Conservation (phyloP, 1,139 yeast species). For the Wickerhamomyces sp. region DNA sequence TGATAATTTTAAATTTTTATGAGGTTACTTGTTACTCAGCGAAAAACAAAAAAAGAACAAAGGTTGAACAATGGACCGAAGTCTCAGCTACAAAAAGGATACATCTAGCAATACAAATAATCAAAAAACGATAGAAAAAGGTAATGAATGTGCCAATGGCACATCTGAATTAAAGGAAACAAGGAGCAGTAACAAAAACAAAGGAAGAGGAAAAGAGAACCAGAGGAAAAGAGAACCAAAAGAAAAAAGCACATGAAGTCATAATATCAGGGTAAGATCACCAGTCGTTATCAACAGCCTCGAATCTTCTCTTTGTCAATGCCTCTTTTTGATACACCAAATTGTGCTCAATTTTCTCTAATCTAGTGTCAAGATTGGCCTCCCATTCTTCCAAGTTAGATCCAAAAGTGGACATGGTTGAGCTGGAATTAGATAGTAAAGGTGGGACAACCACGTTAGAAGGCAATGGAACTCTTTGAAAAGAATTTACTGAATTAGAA, state of each 20-base stretch:
- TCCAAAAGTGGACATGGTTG: constrained; percentile 24
- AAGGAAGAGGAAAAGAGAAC: no score
- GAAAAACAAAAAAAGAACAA: no score
- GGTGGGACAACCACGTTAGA: constrained; percentile 29
- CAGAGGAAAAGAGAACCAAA: not conserved
- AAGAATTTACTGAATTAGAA: no score
- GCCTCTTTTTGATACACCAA: constrained; percentile 30
- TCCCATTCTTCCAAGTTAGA: constrained; percentile 51
- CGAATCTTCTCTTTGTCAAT: constrained; percentile 37
- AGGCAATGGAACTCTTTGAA: constrained; percentile 53
- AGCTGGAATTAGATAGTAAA: constrained; percentile 17
- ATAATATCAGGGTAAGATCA: constrained; percentile 4
- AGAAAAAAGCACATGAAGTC: not conserved
- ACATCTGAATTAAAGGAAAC: no score
- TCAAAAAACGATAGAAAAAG: no score
- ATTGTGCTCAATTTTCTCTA: constrained; percentile 29
- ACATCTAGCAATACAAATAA: no score
- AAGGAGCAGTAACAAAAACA: no score
- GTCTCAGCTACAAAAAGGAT: no score
- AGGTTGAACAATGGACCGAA: no score
- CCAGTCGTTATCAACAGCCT: constrained; percentile 32
- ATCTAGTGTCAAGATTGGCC: constrained; percentile 35
- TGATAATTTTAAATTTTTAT: no score
- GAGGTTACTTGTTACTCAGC: no score
- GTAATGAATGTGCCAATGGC: no score